Evolutionary conservation across 2,329 filamentous ascomycete species (phyloP), one percentile per base, ranked within the genome.

Genomic region (Claviceps paspali): DNA sequence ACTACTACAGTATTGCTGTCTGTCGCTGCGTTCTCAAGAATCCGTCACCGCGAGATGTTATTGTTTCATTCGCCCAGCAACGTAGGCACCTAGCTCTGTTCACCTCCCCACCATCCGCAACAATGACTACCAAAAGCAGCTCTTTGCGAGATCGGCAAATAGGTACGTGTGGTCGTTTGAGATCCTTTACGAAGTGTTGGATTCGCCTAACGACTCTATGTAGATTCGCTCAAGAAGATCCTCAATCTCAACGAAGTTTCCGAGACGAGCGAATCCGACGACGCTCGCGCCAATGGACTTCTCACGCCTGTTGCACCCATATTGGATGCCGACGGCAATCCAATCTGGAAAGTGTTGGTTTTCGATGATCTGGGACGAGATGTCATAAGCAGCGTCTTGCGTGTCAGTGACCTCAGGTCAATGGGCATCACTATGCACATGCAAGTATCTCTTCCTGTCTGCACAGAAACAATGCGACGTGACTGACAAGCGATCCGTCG

Each of bases 361-460:
- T 96, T 98, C 54, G 92, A 98, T 59, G 82, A 88, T 48, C 59
- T 79, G 4, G 91, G 88, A 33, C 73, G 87, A 56, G 87, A 96
- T 71, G 83, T 98, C 41, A 95, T 98, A 52, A 95, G 86, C 64
- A 95, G 87, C 52, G 87, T 98, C 2, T 67, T 98, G 45, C 74
- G 87, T 41, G 91, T 98, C 44, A 94, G 86, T 53, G 91, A 98
- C 61, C 65, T 98, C 53, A 73, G 92, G 44, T 75, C 81, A 43
- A 86, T 91, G 75, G 91, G 92, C n/a, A 82, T 96, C 38, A 96
- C 86, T 28, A 91, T 94, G 69, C 85, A 95, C 61, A 76, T 94
- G 84, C 92, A 70, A 45, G 61, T 51, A 36, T 31, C 11, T 35
- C 15, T 12, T 15, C 28, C 18, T 12, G 19, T 24, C 10, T 24